Base-by-base conservation (phyloP, 352 stramenopile species). In the Pythium brachiatum region DNA sequence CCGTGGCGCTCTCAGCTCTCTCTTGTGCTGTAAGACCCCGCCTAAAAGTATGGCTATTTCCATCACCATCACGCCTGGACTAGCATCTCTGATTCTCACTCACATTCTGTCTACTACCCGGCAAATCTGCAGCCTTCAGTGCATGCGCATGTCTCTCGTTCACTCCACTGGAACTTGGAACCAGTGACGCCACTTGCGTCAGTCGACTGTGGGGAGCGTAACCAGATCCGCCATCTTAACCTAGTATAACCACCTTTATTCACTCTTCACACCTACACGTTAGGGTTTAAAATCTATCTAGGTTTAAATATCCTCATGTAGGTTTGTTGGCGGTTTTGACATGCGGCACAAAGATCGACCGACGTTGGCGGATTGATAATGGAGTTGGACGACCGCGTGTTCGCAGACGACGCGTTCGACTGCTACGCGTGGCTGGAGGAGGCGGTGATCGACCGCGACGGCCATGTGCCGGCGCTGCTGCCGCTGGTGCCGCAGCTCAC, bases 351-450 rank as follows among this genome's bases (percentile, higher is more conserved):
- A 27, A 44, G 15, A 13, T 12, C 18, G 18, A 60, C n/a, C n/a
- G n/a, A n/a, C n/a, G n/a, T n/a, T n/a, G n/a, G n/a, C n/a, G n/a
- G n/a, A n/a, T n/a, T n/a, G n/a, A n/a, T n/a, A 34, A 70, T 70
- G 63, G 63, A 70, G 53, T 47, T 88, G 46, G 75, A 79, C 56
- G 79, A 82, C 23, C 67, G 74, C 21, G 69, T 74, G 27, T 88
- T 85, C 39, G 55, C 54, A 21, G 75, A 72, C 51, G 52, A 72
- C 21, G 73, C 58, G 43, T 92, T 92, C 64, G 77, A 92, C 63
- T 79, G 74, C 48, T 90, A 82, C 68, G 79, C 79, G 60, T 92
- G 80, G 80, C 72, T 85, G 26, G 83, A 92, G 68, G 73, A 88
- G 46, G 79, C 76, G 31, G 64, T 92, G 56, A 64, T 80, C 50